Base-by-base conservation (phyloP, 768 basidiomycete species). In the Lanmaoa pseudosensibilis region DNA sequence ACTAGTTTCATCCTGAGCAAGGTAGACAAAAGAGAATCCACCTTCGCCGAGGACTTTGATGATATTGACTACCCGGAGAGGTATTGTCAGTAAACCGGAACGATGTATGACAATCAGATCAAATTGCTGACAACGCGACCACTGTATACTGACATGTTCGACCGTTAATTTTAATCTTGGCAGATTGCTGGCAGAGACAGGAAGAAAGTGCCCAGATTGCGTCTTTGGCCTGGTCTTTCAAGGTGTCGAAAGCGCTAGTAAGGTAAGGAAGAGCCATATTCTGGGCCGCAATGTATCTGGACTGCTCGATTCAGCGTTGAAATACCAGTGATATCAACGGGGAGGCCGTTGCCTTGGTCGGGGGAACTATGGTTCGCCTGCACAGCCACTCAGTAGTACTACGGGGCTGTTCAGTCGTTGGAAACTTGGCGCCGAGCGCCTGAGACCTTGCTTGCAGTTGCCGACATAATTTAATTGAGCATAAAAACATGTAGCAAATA, bases 41-140 rank as follows among this genome's bases (percentile, higher is more conserved):
- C 97, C 96, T 75, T 98, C 97, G 30, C 97, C 97, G 10, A 99
- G 83, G 12, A 98, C 86, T 57, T 90, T 92, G 48, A 95, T 75
- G 50, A 99, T 91, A 68, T 92, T 88, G 75, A 94, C 90, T 92
- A 64, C 12, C n/a, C 49, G 37, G 9, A 19, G 30, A 43, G 46
- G 58, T 16, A 25, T 51, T 18, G 21, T 58, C 30, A 61, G 54
- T 36, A 33, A n/a, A 32, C 21, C 50, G 4, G 40, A 37, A 27
- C 7, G 49, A 50, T 40, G 38, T 16, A 53, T 12, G 33, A 43
- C 18, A 41, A 50, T 56, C 55, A 58, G 45, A 13, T 43, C 51
- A 51, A 46, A 46, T 32, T 40, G 43, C n/a, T 2, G 37, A 51
- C 52, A 32, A 52, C 19, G 46, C 32, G 45, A 57, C 48, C 33